Conservation (phyloP, 495 filamentous ascomycete genomes). For the Aspergillus wentii region DNA sequence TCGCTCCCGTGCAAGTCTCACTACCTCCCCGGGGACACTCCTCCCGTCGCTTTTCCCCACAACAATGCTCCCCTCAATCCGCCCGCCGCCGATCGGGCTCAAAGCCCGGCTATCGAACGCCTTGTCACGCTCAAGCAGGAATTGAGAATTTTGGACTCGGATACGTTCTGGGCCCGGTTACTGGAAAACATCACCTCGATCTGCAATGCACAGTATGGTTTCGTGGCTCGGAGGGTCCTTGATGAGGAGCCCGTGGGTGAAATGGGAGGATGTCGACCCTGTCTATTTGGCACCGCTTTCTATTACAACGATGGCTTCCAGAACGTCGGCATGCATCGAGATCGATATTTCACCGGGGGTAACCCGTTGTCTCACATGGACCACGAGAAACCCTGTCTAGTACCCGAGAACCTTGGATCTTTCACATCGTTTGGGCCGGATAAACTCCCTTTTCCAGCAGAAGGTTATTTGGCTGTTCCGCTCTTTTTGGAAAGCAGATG, state of each 20-base stretch:
- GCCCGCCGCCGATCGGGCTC: conserved; percentile 42
- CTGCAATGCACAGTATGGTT: conserved; percentile 63
- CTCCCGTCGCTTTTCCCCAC: conserved; percentile 34
- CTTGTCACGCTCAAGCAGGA: conserved; percentile 58
- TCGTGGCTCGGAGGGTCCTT: conserved; percentile 63
- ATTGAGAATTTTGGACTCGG: conserved; percentile 48
- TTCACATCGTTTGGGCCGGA: conserved; percentile 59
- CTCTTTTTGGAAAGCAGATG: conserved; percentile 66
- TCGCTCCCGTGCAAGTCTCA: conserved; percentile 38
- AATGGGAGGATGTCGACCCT: conserved; percentile 45
- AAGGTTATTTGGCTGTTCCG: conserved; percentile 70
- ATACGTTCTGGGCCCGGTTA: conserved; percentile 63
- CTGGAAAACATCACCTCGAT: conserved; percentile 64
- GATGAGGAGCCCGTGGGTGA: conserved; percentile 46
- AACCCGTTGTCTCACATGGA: conserved; percentile 66
- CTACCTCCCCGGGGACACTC: conserved; percentile 36
- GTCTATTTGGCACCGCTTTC: conserved; percentile 61
- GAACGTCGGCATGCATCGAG: conserved; percentile 46
- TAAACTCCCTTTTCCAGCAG: conserved; percentile 53
- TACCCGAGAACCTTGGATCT: conserved; percentile 57
- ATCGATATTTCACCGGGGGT: conserved; percentile 62
- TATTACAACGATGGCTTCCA: conserved; percentile 64
- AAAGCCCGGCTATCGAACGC: conserved; percentile 59
- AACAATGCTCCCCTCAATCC: conserved; percentile 48
- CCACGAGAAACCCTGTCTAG: conserved; percentile 68